Conservation (phyloP, 2,329 filamentous ascomycete genomes). For the Clonostachys solani region DNA sequence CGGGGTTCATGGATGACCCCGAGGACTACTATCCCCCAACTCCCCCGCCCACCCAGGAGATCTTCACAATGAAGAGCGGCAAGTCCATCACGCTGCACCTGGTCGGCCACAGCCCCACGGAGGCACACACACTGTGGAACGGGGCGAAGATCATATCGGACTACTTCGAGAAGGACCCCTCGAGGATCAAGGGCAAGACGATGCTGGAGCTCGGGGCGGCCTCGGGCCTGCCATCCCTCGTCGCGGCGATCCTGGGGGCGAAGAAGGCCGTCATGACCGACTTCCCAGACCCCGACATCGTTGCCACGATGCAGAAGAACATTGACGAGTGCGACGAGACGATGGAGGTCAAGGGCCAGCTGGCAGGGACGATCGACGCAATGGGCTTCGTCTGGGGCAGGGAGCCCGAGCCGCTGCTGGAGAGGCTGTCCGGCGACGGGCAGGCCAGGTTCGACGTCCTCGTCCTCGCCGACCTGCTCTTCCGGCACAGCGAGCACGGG, state of each 20-base stretch:
- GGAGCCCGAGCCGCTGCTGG: constrained; percentile 52
- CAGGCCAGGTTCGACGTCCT: constrained; percentile 65
- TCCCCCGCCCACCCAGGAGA: constrained; percentile 68
- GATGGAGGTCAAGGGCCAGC: constrained; percentile 17
- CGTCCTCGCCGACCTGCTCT: constrained; percentile 84
- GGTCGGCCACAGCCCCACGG: constrained; percentile 83
- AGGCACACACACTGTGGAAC: constrained; percentile 92
- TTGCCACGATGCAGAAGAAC: constrained; percentile 76
- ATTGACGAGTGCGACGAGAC: constrained; percentile 51
- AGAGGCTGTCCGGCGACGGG: constrained; percentile 35
- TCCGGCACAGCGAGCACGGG: constrained; percentile 83
- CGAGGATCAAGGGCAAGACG: constrained; percentile 60
- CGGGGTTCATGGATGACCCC: constrained; percentile 73
- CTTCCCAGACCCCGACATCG: constrained; percentile 80
- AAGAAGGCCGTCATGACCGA: constrained; percentile 75
- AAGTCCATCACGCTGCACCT: constrained; percentile 66
- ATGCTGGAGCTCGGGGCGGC: constrained; percentile 88
- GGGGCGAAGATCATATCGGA: constrained; percentile 73
- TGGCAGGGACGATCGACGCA: constrained; percentile 41
- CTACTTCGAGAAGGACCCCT: constrained; percentile 70
- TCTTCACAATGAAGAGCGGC: constrained; percentile 66
- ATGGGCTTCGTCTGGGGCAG: constrained; percentile 84
- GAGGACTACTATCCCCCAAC: constrained; percentile 75
- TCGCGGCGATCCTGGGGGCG: constrained; percentile 71
- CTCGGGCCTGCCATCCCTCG: constrained; percentile 77